Evolutionary conservation across 2,329 filamentous ascomycete genomes (phyloP).

Genomic region (Neoarthrinium moseri): DNA sequence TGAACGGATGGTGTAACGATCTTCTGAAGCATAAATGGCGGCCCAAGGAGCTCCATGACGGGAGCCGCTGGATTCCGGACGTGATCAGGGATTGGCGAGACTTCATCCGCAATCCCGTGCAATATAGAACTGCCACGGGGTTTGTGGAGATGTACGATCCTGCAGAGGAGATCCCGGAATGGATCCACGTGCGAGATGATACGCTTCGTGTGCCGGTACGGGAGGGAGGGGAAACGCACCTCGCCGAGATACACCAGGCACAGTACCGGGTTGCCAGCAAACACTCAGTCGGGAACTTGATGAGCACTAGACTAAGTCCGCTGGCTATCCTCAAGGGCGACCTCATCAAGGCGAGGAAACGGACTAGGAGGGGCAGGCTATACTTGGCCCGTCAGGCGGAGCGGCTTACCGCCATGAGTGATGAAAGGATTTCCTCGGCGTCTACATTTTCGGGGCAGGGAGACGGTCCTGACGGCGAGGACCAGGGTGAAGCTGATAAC

Average conservation of each 20-base stretch:
- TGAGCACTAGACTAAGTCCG: conserved; percentile 13
- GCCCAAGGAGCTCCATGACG: conserved; percentile 9
- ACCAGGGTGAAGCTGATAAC: too few relatives aligned
- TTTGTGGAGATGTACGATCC: conserved; percentile 34
- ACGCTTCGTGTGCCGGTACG: conserved; percentile 9
- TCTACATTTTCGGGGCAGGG: too few relatives aligned
- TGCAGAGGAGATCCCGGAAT: conserved; percentile 10
- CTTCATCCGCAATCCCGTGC: conserved; percentile 38
- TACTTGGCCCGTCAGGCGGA: too few relatives aligned
- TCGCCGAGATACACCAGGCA: neutral
- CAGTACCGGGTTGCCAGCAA: conserved; percentile 5
- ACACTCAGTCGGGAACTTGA: conserved; percentile 17
- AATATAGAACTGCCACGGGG: conserved; percentile 36
- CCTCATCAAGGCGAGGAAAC: too few relatives aligned
- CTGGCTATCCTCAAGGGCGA: conserved; percentile 12
- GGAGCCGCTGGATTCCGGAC: conserved; percentile 34
- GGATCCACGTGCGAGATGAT: conserved; percentile 13
- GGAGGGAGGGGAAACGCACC: neutral
- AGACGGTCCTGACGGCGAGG: too few relatives aligned
- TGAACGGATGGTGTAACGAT: conserved; percentile 24
- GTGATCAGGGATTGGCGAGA: conserved; percentile 46
- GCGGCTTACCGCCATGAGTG: too few relatives aligned
- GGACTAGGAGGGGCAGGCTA: too few relatives aligned
- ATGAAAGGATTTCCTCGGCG: too few relatives aligned
- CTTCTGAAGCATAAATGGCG: conserved; percentile 18